Percentiles rank a stretch among this genome's conserved stretches.
phyloP scores from a whole-genome alignment of 345 rosid genomes.

The Salix brachista region DNA sequence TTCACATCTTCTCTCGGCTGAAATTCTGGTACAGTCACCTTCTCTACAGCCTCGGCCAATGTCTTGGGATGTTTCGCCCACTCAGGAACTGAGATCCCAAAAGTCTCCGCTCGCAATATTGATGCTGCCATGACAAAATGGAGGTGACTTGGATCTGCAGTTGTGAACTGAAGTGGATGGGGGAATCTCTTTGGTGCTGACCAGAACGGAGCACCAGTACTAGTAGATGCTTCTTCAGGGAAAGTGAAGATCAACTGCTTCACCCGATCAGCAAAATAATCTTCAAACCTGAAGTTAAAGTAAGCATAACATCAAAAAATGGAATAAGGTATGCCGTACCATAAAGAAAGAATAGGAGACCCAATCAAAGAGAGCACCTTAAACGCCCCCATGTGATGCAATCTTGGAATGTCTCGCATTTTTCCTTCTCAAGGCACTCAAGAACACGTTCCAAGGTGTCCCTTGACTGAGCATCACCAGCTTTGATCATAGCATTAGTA shows the following conservation, averaged over 20 bases:
- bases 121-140: constrained; percentile 73
- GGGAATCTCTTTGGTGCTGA: constrained; percentile 99
- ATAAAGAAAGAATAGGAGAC: neutral
- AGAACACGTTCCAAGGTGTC: constrained; percentile 82
- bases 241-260: constrained; percentile 83
- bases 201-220: constrained; percentile 96
- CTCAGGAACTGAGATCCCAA: constrained; percentile 78
- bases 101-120: constrained; percentile 84
- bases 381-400: constrained; percentile 95
- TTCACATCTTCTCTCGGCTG: constrained; percentile 75
- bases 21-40: constrained; percentile 80
- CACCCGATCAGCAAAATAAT: constrained; percentile 75
- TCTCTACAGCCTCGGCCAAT: constrained; percentile 68
- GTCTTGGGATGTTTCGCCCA: constrained; percentile 61
- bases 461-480: constrained; percentile 97
- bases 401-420: constrained; percentile 81
- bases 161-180: constrained; percentile 66
- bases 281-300: constrained; percentile 69
- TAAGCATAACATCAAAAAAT: constrained; percentile 18
- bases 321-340: neutral
- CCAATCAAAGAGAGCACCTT: constrained; percentile 41
- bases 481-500: constrained; percentile 56
- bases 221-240: constrained; percentile 92
- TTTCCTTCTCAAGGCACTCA: constrained; percentile 90
- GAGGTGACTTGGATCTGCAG: constrained; percentile 63